These are phyloP conservation scores for Teunomyces funiuensis DNA, from an alignment of 805 yeast species.

Conservation along the genomic window DNA sequence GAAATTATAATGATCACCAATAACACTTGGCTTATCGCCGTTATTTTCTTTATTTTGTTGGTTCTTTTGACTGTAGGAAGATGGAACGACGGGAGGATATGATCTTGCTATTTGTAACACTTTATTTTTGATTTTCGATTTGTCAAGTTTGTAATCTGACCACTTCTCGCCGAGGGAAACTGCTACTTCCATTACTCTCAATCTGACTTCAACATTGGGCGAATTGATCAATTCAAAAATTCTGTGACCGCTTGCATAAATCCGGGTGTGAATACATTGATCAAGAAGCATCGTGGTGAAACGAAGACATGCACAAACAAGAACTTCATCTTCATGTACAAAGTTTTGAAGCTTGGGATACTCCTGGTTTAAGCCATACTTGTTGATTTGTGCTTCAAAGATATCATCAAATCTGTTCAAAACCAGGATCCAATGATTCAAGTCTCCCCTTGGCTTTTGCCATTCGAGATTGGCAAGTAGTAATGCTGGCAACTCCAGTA, in stretches of 20 bases:
- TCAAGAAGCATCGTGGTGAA: constrained; percentile 66
- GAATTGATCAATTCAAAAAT: constrained; percentile 58
- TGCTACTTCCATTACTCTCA: constrained; percentile 60
- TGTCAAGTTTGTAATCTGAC: constrained; percentile 43
- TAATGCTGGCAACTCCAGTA: constrained; percentile 39
- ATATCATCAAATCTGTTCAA: constrained; percentile 74
- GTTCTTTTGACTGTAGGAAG: constrained; percentile 21
- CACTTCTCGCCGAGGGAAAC: constrained; percentile 61
- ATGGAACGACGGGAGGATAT: constrained; percentile 49
- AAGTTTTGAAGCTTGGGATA: constrained; percentile 49
- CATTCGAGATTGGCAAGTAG: constrained; percentile 44
- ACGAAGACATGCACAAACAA: constrained; percentile 52
- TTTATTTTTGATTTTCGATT: constrained; percentile 42
- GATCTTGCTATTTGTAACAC: constrained; percentile 54
- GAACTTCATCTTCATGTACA: constrained; percentile 42
- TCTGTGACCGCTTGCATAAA: constrained; percentile 66
- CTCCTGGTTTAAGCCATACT: constrained; percentile 52
- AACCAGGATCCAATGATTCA: constrained; percentile 74
- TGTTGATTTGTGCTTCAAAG: constrained; percentile 51
- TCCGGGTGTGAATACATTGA: constrained; percentile 63
- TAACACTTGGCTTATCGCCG: constrained; percentile 21
- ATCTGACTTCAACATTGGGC: constrained; percentile 57
- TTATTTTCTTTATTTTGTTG: constrained; percentile 7
- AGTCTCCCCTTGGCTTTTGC: constrained; percentile 66
- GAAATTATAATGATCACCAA: constrained; percentile 45